Conservation (phyloP, 495 filamentous ascomycete species). For the Penicillium paxilli region DNA sequence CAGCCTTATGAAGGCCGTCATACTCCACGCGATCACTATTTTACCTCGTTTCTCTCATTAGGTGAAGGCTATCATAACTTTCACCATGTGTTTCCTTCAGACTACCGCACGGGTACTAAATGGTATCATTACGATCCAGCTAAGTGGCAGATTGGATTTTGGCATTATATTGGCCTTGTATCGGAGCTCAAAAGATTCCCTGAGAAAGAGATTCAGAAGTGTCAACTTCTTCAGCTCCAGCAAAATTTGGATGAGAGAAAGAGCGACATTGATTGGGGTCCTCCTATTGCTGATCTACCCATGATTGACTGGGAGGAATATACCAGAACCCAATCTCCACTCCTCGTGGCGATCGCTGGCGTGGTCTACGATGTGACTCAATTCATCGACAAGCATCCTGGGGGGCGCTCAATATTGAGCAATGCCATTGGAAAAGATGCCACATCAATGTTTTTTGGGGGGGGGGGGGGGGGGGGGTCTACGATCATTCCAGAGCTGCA, state of each 20-base stretch:
- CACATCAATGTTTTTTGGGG: slow-evolving; percentile 85
- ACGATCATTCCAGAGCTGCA: slow-evolving; percentile 90
- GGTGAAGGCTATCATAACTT: slow-evolving; percentile 98
- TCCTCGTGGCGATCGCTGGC: slow-evolving; percentile 79
- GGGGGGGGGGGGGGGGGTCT: slow-evolving; percentile 75
- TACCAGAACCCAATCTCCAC: slow-evolving; percentile 70
- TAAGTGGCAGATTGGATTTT: slow-evolving; percentile 90
- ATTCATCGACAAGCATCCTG: slow-evolving; percentile 92
- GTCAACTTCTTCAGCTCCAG: slow-evolving; percentile 85
- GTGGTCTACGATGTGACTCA: slow-evolving; percentile 88
- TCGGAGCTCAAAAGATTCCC: slow-evolving; percentile 92
- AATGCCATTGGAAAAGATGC: slow-evolving; percentile 91
- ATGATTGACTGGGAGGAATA: slow-evolving; percentile 83
- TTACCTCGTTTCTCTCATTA: slow-evolving; percentile 57
- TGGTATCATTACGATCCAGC: slow-evolving; percentile 96
- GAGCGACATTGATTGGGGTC: slow-evolving; percentile 79
- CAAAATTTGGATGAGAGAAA: slow-evolving; percentile 95
- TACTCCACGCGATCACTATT: background rate
- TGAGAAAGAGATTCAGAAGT: slow-evolving; percentile 94
- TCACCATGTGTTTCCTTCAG: slow-evolving; percentile 95
- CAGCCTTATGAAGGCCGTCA: slow-evolving; percentile 1
- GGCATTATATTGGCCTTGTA: slow-evolving; percentile 85
- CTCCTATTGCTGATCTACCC: slow-evolving; percentile 10
- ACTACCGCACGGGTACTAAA: slow-evolving; percentile 93
- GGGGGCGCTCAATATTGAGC: slow-evolving; percentile 85